These are phyloP conservation scores for Yueomyces sp. DNA, from an alignment of 1,139 yeast species.

Conservation along the genomic window DNA sequence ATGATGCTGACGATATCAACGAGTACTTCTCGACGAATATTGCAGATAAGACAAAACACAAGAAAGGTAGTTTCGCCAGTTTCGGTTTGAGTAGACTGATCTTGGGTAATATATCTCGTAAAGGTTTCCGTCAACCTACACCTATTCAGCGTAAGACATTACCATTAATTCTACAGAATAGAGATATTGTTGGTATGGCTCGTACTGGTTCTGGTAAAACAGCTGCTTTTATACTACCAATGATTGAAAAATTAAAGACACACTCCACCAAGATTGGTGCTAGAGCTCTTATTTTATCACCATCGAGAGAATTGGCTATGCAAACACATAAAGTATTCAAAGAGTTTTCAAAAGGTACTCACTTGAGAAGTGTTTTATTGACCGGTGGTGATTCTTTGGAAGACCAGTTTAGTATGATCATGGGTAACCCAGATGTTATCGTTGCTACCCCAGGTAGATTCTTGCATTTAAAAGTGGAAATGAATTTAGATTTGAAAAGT, in stretches of 20 bases:
- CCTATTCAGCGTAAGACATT: constrained; percentile 95
- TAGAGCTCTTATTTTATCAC: constrained; percentile 79
- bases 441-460: constrained; percentile 98
- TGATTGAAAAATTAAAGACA: constrained; percentile 69
- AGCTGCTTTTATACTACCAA: constrained; percentile 91
- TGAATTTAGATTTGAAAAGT: constrained; percentile 72
- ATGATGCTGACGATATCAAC: constrained; percentile 35
- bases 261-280: constrained; percentile 86
- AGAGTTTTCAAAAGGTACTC: constrained; percentile 78
- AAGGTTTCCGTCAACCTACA: constrained; percentile 91
- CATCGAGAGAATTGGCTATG: constrained; percentile 76
- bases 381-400: constrained; percentile 98
- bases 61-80: constrained; percentile 77
- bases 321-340: constrained; percentile 85
- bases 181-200: constrained; percentile 99
- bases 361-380: constrained; percentile 62
- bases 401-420: constrained; percentile 88
- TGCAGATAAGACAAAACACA: constrained; percentile 47
- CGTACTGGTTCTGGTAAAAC: constrained; percentile 99
- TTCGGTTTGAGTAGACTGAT: constrained; percentile 75
- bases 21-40: constrained; percentile 29
- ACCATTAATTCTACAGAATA: constrained; percentile 72
- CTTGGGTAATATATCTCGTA: constrained; percentile 57
- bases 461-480: constrained; percentile 87
- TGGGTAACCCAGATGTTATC: constrained; percentile 86